Evolutionary conservation across 768 basidiomycete genomes (phyloP).

Genomic region (Kockovaella imperatae): DNA sequence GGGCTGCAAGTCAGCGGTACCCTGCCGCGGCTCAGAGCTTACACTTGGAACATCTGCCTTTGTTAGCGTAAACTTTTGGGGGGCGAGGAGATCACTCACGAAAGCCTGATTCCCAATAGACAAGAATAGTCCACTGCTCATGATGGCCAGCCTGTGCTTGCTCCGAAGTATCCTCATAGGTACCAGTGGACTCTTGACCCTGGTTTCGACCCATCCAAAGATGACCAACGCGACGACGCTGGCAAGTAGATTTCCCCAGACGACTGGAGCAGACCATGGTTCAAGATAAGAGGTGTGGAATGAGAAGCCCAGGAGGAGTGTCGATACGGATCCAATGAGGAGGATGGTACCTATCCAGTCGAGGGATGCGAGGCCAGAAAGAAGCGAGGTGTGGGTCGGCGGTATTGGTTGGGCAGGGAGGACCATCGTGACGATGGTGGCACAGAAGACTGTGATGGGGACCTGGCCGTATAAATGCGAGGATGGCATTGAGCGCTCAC

Average conservation of each 20-base stretch:
- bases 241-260: conserved; percentile 36
- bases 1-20: conserved; percentile 21
- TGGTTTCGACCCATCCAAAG: conserved; percentile 28
- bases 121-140: conserved; percentile 37
- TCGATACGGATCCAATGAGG: conserved; percentile 29
- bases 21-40: background rate
- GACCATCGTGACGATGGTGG: conserved; percentile 24
- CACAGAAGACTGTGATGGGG: conserved; percentile 34
- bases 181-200: conserved; percentile 33
- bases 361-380: conserved; percentile 30
- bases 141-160: conserved; percentile 28
- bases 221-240: conserved; percentile 5
- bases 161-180: conserved; percentile 32
- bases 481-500: conserved; percentile 13
- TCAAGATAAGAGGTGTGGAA: conserved; percentile 42
- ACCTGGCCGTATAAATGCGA: conserved; percentile 14
- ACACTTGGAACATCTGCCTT: conserved; percentile 32
- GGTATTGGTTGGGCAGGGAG: conserved; percentile 30
- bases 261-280: conserved; percentile 37
- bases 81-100: conserved; percentile 20
- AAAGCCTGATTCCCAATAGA: conserved; percentile 34
- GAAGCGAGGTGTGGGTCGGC: conserved; percentile 22
- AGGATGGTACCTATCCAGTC: conserved; percentile 38
- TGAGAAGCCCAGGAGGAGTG: conserved; percentile 39
- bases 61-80: conserved; percentile 1